A percentile compares a stretch with the other conserved stretches of the same genome.
Conservation (phyloP, 805 yeast genomes). For the Ogataea siamensis region DNA sequence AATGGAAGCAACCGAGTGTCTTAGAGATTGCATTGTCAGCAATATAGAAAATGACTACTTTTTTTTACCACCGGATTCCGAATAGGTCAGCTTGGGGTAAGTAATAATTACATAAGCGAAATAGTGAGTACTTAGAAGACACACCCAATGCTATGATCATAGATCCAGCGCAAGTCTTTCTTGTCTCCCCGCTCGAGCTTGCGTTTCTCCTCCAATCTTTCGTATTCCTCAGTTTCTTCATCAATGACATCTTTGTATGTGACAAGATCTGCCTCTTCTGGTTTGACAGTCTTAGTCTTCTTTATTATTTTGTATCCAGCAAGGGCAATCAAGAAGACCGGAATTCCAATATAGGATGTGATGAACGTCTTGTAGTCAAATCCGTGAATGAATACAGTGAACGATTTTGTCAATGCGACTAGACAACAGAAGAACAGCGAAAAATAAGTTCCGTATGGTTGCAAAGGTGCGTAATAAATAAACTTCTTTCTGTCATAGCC, state of each 20-base stretch:
- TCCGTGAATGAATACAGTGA: conserved; percentile 59
- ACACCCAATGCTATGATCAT: conserved; percentile 32
- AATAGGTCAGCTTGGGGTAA: not conserved
- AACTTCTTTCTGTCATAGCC: conserved; percentile 56
- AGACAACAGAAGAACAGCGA: conserved; percentile 53
- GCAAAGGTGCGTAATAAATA: conserved; percentile 63
- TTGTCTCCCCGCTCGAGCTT: conserved; percentile 18
- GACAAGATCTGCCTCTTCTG: conserved; percentile 59
- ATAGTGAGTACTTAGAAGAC: conserved; percentile 20
- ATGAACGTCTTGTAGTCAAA: conserved; percentile 67
- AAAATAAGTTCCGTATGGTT: conserved; percentile 64
- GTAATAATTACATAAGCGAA: conserved; percentile 7
- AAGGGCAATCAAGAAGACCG: conserved; percentile 54
- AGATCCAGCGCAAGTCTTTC: conserved; percentile 28
- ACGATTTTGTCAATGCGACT: conserved; percentile 64
- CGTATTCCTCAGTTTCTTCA: conserved; percentile 46
- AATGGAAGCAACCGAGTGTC: conserved; percentile 6
- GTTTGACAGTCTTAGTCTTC: conserved; percentile 47
- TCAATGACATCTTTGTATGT: conserved; percentile 57
- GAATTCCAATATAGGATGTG: conserved; percentile 76
- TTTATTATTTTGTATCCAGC: conserved; percentile 58
- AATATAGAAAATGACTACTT: not conserved
- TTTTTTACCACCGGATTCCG: conserved; percentile 11
- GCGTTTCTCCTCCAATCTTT: conserved; percentile 18
- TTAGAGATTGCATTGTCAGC: conserved; percentile 6